These are phyloP conservation scores for Zizania latifolia DNA, from an alignment of 176 grass and related monocot species.

Conservation along the genomic window DNA sequence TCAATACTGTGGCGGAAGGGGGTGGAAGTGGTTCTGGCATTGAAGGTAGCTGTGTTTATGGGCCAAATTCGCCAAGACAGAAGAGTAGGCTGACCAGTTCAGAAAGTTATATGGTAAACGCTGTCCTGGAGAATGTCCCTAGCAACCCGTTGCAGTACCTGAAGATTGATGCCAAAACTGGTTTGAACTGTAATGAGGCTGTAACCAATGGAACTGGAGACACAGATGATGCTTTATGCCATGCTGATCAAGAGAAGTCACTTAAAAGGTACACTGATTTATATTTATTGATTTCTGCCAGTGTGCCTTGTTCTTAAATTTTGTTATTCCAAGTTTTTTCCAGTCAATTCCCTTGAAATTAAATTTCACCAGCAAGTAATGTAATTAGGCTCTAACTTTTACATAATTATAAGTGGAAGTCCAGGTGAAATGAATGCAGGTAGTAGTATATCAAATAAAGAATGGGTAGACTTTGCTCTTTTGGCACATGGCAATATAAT, in stretches of 20 bases:
- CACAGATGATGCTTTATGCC: slow-evolving; percentile 23
- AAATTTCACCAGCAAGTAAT: not conserved
- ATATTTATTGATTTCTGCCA: not conserved
- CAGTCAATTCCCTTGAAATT: not conserved
- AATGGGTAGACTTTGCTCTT: not conserved
- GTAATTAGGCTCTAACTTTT: not conserved
- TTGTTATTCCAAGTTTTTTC: not conserved
- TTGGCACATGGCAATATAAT: not conserved
- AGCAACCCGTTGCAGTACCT: slow-evolving; percentile 83
- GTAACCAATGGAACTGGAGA: slow-evolving; percentile 33
- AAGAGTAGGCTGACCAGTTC: slow-evolving; percentile 62
- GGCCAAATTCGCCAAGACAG: slow-evolving; percentile 88
- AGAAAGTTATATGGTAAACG: slow-evolving; percentile 81
- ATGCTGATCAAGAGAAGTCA: slow-evolving; percentile 66
- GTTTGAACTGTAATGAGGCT: slow-evolving; percentile 19
- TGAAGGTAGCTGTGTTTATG: slow-evolving; percentile 75
- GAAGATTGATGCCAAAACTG: slow-evolving; percentile 31
- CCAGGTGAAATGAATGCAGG: not conserved
- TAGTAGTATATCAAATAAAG: not conserved
- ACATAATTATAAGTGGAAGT: not conserved
- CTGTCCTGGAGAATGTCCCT: slow-evolving; percentile 79
- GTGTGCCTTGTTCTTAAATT: not conserved
- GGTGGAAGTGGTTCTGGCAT: slow-evolving; percentile 32
- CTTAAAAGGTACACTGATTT: slow-evolving; percentile 53
- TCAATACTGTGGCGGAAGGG: slow-evolving; percentile 1